Base-by-base conservation (phyloP, 2,329 filamentous ascomycete species). In the Pseudonectria buxi region DNA sequence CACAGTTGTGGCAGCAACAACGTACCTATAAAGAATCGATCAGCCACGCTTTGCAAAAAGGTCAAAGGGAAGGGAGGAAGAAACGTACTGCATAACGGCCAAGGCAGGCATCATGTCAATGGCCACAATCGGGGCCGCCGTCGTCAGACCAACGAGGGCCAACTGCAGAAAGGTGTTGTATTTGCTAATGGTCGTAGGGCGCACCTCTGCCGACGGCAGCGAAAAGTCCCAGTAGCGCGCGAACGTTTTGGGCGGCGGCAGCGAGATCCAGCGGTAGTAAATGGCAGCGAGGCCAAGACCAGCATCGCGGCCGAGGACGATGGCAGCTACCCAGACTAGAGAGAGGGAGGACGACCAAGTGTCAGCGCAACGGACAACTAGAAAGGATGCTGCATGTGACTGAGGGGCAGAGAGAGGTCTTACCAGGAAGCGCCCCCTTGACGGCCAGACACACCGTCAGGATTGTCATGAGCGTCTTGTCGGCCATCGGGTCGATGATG, bases 161-260 rank as follows among this genome's bases (percentile, higher is more conserved):
- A 98, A 68, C 59, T 98, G 92, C 49, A 96, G 65, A 28, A 94
- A 88, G 0, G 92, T 98, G 63, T 98, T 98, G 62, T 88, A 81
- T 67, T 94, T 94, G 63, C 83, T 88, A 43, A 94, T 86, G 2
- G 74, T 82, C 0, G 86, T 92, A 1, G 86, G 86, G 41, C 78
- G 82, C 6, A 94, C 86, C 62, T 92, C 86, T 3, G 86, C 86
- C 26, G 81, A 86, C 3, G 86, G 92, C 11, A 98, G 73, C 3
- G 85, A 90, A 57, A 98, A 96, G 63, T 98, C 92, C 92, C 92
- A 98, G 63, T 96, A 98, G 13, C 92, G 72, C 13, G 75, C 65
- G 62, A 95, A 86, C 0, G 92, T 96, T 65, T 96, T 96, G 2
- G 92, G 92, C 0, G 86, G 81, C 1, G 92, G 92, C 6, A 98